Percentiles rank a stretch among this genome's conserved stretches.
Evolutionary conservation across 2,329 filamentous ascomycete species (phyloP).

Genomic region (Lasiodiplodia hormozganensis): DNA sequence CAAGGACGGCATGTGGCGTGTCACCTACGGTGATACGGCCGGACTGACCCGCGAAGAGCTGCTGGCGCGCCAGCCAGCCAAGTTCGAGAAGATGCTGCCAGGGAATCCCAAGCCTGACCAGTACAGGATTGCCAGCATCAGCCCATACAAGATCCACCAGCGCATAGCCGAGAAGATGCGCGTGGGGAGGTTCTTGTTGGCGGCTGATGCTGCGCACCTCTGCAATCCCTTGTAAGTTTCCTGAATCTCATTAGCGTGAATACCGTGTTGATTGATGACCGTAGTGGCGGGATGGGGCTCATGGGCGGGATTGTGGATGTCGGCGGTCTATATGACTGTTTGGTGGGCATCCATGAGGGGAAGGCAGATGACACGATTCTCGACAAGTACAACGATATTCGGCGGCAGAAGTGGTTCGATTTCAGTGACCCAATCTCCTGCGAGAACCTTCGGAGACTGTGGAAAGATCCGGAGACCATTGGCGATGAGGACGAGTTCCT

Average conservation of each 20-base stretch:
- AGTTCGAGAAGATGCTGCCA: constrained; percentile 62
- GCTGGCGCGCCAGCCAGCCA: constrained; percentile 56
- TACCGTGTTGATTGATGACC: constrained; percentile 50
- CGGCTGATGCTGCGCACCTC: constrained; percentile 64
- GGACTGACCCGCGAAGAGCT: constrained; percentile 61
- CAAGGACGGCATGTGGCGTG: constrained; percentile 63
- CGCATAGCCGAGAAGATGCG: constrained; percentile 61
- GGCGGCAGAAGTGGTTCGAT: constrained; percentile 28
- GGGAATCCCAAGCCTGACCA: constrained; percentile 63
- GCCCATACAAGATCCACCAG: constrained; percentile 66
- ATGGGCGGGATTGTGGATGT: constrained; percentile 67
- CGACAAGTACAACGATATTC: constrained; percentile 31
- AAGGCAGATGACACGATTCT: constrained; percentile 31
- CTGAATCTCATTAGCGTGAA: not conserved
- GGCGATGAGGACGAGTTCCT: constrained; percentile 48
- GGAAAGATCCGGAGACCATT: constrained; percentile 45
- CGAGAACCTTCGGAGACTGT: constrained; percentile 48
- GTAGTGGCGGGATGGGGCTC: constrained; percentile 64
- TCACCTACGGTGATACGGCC: constrained; percentile 64
- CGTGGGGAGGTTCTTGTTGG: constrained; percentile 61
- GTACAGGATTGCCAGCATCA: constrained; percentile 61
- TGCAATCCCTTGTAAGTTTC: constrained; percentile 53
- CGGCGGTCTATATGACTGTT: constrained; percentile 63
- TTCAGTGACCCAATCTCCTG: constrained; percentile 34
- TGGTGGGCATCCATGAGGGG: constrained; percentile 38